These are phyloP conservation scores for Malassezia sympodialis DNA, from an alignment of 1,284 basidiomycete genomes.

Conservation along the genomic window DNA sequence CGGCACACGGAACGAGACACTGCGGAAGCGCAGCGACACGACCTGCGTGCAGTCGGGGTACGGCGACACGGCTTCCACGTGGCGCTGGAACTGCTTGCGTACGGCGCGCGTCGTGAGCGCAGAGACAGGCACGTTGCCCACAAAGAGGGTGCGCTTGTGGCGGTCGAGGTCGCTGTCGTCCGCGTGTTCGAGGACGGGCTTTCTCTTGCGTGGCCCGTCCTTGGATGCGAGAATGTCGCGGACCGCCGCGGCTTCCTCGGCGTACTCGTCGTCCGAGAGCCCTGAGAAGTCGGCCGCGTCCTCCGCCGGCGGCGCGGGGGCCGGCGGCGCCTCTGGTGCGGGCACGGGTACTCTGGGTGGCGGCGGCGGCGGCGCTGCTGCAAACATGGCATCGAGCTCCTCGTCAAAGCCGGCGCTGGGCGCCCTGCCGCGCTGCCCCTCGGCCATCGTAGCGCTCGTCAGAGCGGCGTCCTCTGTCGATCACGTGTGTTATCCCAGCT, in stretches of 20 bases:
- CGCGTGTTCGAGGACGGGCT: constrained; percentile 27
- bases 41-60: constrained; percentile 29
- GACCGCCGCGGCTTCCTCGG: constrained; percentile 3
- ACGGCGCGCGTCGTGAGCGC: constrained; percentile 62
- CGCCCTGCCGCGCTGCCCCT: background rate
- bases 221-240: constrained; percentile 20
- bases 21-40: constrained; percentile 45
- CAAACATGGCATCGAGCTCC: constrained; percentile 40
- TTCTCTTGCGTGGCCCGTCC: constrained; percentile 17
- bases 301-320: constrained; percentile 3
- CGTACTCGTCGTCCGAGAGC: constrained; percentile 7
- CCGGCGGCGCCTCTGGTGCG: constrained; percentile 9
- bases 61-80: constrained; percentile 42
- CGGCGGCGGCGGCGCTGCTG: constrained; percentile 10
- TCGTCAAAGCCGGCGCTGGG: constrained; percentile 22
- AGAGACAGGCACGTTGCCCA: constrained; percentile 78
- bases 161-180: constrained; percentile 47
- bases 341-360: constrained; percentile 23
- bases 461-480: background rate
- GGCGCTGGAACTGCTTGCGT: constrained; percentile 47
- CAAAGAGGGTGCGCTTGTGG: constrained; percentile 74
- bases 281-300: background rate
- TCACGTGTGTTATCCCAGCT: background rate
- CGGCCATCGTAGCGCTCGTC: background rate
- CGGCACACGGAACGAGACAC: constrained; percentile 45